Base-by-base conservation (phyloP, 495 filamentous ascomycete species). In the Penicillium paxilli region DNA sequence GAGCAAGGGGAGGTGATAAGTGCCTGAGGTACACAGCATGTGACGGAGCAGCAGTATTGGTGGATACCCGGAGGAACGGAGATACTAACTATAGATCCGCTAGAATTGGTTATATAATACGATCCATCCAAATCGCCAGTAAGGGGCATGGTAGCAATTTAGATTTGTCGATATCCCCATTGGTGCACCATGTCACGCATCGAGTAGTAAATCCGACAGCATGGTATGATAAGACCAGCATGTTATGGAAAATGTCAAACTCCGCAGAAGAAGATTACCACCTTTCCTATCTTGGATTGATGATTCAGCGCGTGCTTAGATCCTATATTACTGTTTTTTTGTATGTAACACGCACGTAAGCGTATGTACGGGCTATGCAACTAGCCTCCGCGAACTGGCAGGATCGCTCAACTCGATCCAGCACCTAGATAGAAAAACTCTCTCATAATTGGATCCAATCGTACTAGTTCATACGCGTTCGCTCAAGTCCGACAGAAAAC, bases 281-380 rank as follows among this genome's bases (percentile, higher is more conserved):
- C 21, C 44, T 46, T 46, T 23, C 44, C 44, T 46, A 46, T 46
- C 22, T 12, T 46, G 20, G 6, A 46, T 17, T 46, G 22, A 46
- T 46, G 21, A 46, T 46, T 46, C 44, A 46, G 44, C 44, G 21
- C 44, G 44, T 46, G 44, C 21, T 46, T 46, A 10, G 19, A 26
- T 26, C 32, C 32, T 3, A 35, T 35, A 35, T 14, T 35, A 35
- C 20, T 45, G 24, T 24, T 45, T 45, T 23, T 5, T 17, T n/a
- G n/a, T 16, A 22, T 22, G 23, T 10, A 44, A 16, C 12, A 11
- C 19, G 19, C n/a, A 44, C 9, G 19, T 44, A 24, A 22, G 42
- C 3, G 7, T 26, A 6, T 21, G 25, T 25, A 23, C 16, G 19
- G 21, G 42, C 8, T 26, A 45, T 22, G 25, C 22, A 26, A 25